phyloP scores from a whole-genome alignment of 2,329 filamentous ascomycete genomes.

The Penicillium concentricum region DNA sequence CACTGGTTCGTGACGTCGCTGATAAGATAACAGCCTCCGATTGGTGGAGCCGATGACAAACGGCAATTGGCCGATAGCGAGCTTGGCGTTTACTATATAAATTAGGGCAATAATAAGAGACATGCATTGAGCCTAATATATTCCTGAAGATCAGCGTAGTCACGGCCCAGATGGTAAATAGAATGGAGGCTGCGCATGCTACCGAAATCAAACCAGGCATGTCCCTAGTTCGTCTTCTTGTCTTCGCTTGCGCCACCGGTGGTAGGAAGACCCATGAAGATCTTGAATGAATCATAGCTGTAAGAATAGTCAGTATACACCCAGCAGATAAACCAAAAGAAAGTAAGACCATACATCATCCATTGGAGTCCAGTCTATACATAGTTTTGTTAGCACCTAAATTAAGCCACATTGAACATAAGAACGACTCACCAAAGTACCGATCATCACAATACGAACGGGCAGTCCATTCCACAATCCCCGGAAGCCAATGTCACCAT shows the following conservation, averaged over 20 bases:
- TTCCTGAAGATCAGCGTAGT: not conserved
- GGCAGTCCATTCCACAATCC: slow-evolving; percentile 93
- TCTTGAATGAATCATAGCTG: slow-evolving; percentile 75
- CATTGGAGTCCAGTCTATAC: slow-evolving; percentile 74
- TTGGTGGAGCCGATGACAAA: slow-evolving; percentile 30
- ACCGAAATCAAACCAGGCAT: not conserved
- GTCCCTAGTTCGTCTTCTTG: slow-evolving; percentile 40
- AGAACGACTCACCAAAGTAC: slow-evolving; percentile 54
- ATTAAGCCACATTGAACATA: not conserved
- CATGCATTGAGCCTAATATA: not conserved
- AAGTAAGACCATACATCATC: slow-evolving; percentile 73
- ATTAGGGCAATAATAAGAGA: not conserved
- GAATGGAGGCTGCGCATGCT: not conserved
- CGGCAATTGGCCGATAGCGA: slow-evolving; percentile 23
- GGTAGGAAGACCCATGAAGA: slow-evolving; percentile 82
- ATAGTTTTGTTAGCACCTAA: slow-evolving; percentile 16
- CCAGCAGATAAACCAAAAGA: not conserved
- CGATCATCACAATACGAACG: slow-evolving; percentile 87
- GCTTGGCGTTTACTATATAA: slow-evolving; percentile 13
- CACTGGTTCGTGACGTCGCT: slow-evolving; percentile 18
- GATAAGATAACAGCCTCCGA: slow-evolving; percentile 31
- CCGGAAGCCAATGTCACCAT: slow-evolving; percentile 78
- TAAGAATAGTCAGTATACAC: slow-evolving; percentile 23
- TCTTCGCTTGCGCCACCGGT: slow-evolving; percentile 65
- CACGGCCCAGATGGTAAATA: not conserved